Evolutionary conservation across 1,284 basidiomycete genomes (phyloP), one percentile per base, ranked within the genome.

Genomic region (Melampsora americana): DNA sequence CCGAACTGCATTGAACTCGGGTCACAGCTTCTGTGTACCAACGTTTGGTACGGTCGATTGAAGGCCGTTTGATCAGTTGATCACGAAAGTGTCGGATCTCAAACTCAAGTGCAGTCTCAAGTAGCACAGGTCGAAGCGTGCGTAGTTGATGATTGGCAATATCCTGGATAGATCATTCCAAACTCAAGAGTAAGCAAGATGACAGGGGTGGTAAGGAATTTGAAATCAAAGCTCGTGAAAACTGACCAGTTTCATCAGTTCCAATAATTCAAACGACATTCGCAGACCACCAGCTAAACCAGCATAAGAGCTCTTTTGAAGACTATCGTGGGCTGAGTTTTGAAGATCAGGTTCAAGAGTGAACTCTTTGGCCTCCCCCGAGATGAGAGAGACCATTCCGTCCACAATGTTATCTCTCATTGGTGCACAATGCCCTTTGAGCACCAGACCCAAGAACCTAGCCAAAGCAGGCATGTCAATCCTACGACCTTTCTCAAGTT

Each of bases 121-220:
- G 87, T 77, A 96, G 87, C 84, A 90, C 92, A 20, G 92, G 91
- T 73, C 92, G 89, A 20, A 35, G 35, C 9, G 91, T 89, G 82
- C 93, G 90, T 26, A 95, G 87, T 84, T 95, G 93, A 84, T 95
- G 93, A 82, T 96, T 96, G 53, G 93, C 93, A 79, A 95, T 93
- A 83, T 95, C 93, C 92, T 93, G 76, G 46, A 66, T 81, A 7
- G 78, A 74, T 66, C 62, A 72, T 20, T 14, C 3, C 18, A 35
- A 66, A 28, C 4, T 32, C 73, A 77, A 28, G n/a, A 78, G 77
- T 50, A 66, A 72, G 72, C 78, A 66, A 66, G 5, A 2, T n/a
- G 39, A 3, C 23, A 14, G 12, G 26, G 3, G 26, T 20, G 12
- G 5, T n/a, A 20, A 5, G 6, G 59, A 35, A 48, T 62, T 77